Base-by-base conservation (phyloP, 2,329 filamentous ascomycete genomes). In the Cytospora piceicola region DNA sequence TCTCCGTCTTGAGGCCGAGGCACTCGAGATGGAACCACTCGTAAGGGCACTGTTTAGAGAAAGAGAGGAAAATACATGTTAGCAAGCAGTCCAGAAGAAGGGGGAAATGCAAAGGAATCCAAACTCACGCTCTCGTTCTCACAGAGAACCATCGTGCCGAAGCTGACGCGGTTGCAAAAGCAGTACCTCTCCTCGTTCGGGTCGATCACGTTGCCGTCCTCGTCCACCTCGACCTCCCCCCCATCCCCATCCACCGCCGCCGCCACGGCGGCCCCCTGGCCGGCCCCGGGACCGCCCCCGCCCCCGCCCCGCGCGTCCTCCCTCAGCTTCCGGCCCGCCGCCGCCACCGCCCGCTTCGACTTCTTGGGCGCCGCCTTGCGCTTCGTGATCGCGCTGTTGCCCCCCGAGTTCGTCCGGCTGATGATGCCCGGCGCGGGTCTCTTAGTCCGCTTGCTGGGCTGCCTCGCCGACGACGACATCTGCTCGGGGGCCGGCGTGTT, bases 21-120 rank as follows among this genome's bases (percentile, higher is more conserved):
- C 92, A 95, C 69, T 88, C 87, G 51, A 95, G 82, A 74, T 95
- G 92, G 75, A 94, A 95, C 92, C 92, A 95, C 76, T 94, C 91
- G 69, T 88, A 87, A 71, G 92, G 88, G 78, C 92, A 95, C 77
- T 90, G 80, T 79, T 84, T 72, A 69, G 22, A 14, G 12, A 15
- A 36, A 36, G 12, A 36, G 24, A 56, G 46, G 51, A 9, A 29
- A n/a, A n/a, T n/a, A n/a, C n/a, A 55, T 58, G 67, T 75, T 66
- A 74, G 67, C 39, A 9, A 67, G 52, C n/a, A 7, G 6, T 6
- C 3, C 15, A 39, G 49, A 0, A 27, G 46, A 34, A 63, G 34
- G 61, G 56, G 46, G 65, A 9, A 39, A 39, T 39, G 15, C 12
- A 15, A 15, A 42, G 5, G 4, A 11, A 63, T 66, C 53, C 66